Percentiles rank a stretch among this genome's conserved stretches.
These are phyloP conservation scores for Fusarium nygamai DNA, from an alignment of 2,329 filamentous ascomycete genomes.

Conservation along the genomic window DNA sequence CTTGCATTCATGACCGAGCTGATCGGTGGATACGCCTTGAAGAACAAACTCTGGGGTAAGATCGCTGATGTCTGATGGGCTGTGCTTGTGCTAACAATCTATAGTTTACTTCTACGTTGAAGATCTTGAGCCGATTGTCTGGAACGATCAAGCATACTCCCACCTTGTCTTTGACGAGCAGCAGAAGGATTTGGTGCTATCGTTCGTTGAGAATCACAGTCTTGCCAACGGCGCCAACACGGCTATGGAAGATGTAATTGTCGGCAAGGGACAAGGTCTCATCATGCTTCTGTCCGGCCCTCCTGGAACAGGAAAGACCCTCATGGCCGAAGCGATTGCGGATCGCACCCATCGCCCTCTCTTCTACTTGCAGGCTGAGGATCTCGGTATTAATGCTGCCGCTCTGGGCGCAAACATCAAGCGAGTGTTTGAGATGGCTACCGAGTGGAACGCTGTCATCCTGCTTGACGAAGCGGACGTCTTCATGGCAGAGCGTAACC, in stretches of 20 bases:
- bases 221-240: slow-evolving; percentile 22
- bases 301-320: slow-evolving; percentile 59
- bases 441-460: slow-evolving; percentile 61
- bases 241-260: slow-evolving; percentile 53
- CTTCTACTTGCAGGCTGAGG: slow-evolving; percentile 57
- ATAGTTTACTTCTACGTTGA: slow-evolving; percentile 52
- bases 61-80: not conserved
- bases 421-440: slow-evolving; percentile 58
- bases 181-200: slow-evolving; percentile 58
- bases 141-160: slow-evolving; percentile 58
- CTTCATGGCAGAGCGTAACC: slow-evolving; percentile 59
- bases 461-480: slow-evolving; percentile 65
- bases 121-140: slow-evolving; percentile 53
- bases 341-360: slow-evolving; percentile 56
- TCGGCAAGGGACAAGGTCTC: slow-evolving; percentile 56
- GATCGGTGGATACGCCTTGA: slow-evolving; percentile 56
- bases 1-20: slow-evolving; percentile 55
- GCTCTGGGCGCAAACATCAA: slow-evolving; percentile 59
- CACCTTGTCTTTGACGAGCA: slow-evolving; percentile 59
- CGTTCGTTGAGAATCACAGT: slow-evolving; percentile 58
- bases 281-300: slow-evolving; percentile 58
- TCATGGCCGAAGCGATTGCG: slow-evolving; percentile 56
- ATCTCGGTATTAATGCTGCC: slow-evolving; percentile 57
- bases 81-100: slow-evolving; percentile 1
- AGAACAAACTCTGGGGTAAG: slow-evolving; percentile 58